These are phyloP conservation scores for Acanthamoeba rhysodes DNA, from an alignment of 208 protist genomes.

Conservation along the genomic window DNA sequence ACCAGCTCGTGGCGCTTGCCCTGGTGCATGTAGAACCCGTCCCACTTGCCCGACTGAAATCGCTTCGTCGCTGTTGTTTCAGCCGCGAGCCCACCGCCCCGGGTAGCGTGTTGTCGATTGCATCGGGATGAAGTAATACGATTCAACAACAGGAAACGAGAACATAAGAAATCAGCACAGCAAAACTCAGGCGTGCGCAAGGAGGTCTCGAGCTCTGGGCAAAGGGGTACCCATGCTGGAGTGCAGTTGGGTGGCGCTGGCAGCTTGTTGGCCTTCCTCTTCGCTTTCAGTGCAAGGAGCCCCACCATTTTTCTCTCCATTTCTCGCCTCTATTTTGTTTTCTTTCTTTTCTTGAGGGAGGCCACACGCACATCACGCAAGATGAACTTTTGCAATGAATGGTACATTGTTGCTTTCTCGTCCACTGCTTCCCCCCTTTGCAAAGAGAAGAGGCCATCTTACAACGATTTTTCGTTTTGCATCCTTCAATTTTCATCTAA, in stretches of 20 bases:
- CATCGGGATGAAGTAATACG: not conserved
- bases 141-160: not conserved
- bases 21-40: conserved; percentile 12
- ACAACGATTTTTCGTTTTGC: no score
- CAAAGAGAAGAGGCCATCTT: no score
- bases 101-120: no score
- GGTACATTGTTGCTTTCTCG: not conserved
- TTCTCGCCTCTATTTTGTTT: not conserved
- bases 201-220: not conserved
- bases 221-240: no score
- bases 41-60: conserved; percentile 45
- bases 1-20: conserved; percentile 35
- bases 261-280: no score
- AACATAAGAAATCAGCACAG: not conserved
- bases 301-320: no score
- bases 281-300: no score
- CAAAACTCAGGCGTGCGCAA: not conserved
- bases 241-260: no score
- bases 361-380: not conserved
- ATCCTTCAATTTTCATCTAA: not conserved
- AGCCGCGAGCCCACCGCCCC: no score
- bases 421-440: not conserved
- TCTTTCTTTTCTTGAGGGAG: not conserved
- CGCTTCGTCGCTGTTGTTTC: not conserved
- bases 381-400: conserved; percentile 75